Evolutionary conservation across 2,329 filamentous ascomycete genomes (phyloP), one percentile per base, ranked within the genome.

Genomic region (Colletotrichum godetiae): DNA sequence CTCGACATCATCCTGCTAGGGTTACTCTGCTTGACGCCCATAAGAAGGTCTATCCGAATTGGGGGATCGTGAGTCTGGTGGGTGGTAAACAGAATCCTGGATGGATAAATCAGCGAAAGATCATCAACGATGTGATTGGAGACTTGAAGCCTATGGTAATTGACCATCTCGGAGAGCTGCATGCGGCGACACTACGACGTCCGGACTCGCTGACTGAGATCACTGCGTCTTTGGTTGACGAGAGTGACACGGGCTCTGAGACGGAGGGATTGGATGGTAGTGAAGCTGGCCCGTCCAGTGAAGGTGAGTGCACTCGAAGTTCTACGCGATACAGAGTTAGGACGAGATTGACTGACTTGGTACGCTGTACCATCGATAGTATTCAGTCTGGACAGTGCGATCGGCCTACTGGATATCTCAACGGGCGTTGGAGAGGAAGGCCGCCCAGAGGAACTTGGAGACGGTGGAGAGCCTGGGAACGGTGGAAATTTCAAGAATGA

Each of bases 41-140:
- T 61, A 76, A 82, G 29, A 86, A 85, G 55, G 74, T 82, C 0
- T 87, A 82, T 42, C 61, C 79, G 5, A 84, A 83, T 55, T 88
- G 86, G 86, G 81, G 83, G 8, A 1, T 64, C 2, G 2, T 55
- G 0, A 19, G n/a, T 19, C 52, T 72, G 11, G 15, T 27, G 1
- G 29, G 24, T 4, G 69, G 69, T 1, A 33, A 12, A 1, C 15
- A 52, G 1, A 12, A 63, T 19, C 24, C 37, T 2, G 1, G 11
- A 0, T 72, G 66, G 64, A 5, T 31, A 2, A 29, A 24, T 1
- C 29, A 55, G 19, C 69, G 65, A 15, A 59, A 22, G 19, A 52
- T 60, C 3, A 31, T 72, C 11, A 72, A 58, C n/a, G 19, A 24
- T n/a, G 69, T 72, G 1, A 53, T 72, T 2, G 27, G 53, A 52